These are phyloP conservation scores for Sphagnum magellanicum DNA, from an alignment of 228 moss, liverwort and hornwort genomes.

Conservation along the genomic window DNA sequence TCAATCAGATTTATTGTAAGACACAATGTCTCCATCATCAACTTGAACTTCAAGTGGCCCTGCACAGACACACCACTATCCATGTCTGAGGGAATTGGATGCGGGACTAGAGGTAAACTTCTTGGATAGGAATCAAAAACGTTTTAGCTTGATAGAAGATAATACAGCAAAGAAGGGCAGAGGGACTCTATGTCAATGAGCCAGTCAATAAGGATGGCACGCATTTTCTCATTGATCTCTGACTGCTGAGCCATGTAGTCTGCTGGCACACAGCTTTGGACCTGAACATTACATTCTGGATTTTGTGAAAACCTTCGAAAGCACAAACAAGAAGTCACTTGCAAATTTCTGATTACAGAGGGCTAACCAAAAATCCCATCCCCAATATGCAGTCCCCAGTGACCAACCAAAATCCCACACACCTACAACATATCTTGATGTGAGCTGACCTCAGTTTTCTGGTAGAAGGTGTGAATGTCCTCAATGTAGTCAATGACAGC, in stretches of 20 bases:
- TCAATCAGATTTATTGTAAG: constrained; percentile 85
- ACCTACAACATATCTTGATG: too few species aligned
- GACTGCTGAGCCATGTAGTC: constrained; percentile 51
- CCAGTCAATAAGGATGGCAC: constrained; percentile 63
- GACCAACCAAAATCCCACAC: not conserved
- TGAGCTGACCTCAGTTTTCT: constrained; percentile 76
- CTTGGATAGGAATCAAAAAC: not conserved
- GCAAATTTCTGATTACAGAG: too few species aligned
- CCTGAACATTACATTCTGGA: not conserved
- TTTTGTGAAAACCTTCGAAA: not conserved
- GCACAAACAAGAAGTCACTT: not conserved
- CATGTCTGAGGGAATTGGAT: too few species aligned
- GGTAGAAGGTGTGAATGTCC: constrained; percentile 87
- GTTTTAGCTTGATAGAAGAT: too few species aligned
- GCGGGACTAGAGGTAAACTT: too few species aligned
- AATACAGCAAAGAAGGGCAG: too few species aligned
- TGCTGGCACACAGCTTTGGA: constrained; percentile 40
- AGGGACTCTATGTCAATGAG: constrained; percentile 24
- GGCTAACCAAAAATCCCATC: too few species aligned
- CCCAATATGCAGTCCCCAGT: not conserved
- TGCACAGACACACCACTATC: not conserved
- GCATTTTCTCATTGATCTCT: constrained; percentile 62
- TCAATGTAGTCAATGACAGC: constrained; percentile 93
- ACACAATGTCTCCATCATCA: constrained; percentile 89
- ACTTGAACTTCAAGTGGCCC: constrained; percentile 81